Evolutionary conservation across 108 stramenopile species (phyloP).

Genomic region (Parmales sp.): DNA sequence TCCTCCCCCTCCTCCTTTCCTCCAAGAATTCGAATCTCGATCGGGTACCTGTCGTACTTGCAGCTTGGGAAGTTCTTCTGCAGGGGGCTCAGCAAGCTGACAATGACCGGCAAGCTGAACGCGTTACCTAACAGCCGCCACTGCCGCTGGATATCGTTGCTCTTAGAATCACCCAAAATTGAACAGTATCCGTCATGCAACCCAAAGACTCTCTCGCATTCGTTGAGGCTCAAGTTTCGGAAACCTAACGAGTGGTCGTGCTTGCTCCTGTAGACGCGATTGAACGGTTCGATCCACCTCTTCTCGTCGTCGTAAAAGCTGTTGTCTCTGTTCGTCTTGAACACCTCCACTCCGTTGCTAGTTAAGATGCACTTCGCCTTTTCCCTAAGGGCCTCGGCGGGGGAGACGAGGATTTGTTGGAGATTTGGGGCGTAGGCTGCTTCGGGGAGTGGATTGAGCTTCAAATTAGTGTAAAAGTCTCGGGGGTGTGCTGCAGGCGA

Average conservation of each 20-base stretch:
- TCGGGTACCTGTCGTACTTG: not conserved
- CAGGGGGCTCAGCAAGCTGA: not conserved
- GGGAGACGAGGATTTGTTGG: not conserved
- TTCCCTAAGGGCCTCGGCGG: not conserved
- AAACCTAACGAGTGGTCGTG: not conserved
- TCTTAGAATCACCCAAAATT: not conserved
- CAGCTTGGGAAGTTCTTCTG: not conserved
- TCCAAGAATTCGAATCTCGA: not conserved
- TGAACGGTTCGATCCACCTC: not conserved
- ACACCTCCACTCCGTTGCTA: not conserved
- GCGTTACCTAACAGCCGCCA: not conserved
- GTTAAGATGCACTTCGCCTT: slow-evolving; percentile 6
- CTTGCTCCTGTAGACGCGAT: not conserved
- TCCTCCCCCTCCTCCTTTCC: not conserved
- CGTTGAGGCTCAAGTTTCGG: not conserved
- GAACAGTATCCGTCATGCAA: not conserved
- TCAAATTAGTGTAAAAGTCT: slow-evolving; percentile 4
- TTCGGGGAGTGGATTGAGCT: too few relatives aligned
- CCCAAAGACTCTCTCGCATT: not conserved
- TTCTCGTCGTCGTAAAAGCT: not conserved
- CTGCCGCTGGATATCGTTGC: not conserved
- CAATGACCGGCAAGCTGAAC: not conserved
- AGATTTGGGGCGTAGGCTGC: too few relatives aligned
- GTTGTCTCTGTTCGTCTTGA: not conserved
- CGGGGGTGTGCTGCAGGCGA: not conserved